Base-by-base conservation (phyloP, 345 rosid genomes). In the Moricandia arvensis region DNA sequence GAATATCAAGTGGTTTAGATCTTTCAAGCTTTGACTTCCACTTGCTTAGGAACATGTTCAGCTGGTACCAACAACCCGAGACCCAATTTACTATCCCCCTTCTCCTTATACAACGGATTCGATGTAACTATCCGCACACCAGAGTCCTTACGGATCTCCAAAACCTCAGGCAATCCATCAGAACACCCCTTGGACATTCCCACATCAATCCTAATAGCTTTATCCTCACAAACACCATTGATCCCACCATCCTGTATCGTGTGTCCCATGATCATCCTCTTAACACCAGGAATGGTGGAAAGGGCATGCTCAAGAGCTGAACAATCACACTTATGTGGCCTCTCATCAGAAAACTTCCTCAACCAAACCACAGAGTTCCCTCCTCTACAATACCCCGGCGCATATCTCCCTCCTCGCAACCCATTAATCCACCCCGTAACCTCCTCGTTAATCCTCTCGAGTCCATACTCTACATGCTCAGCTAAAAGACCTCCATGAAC, bases 251-350 rank as follows among this genome's bases (percentile, higher is more conserved):
- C 81, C 82, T 94, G 98, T 67, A 94, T 90, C 0, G 98, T 91
- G 37, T 94, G 98, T 16, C 97, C 98, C 98, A 92, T 90, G 27
- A 92, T 87, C 97, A 94, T 90, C 76, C 97, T 84, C 86, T 85
- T 91, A 16, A 68, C 92, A 11, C 97, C 93, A 0, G 97, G 97
- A 60, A 91, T 83, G 0, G 91, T 90, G 1, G 98, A 88, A 51
- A 94, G 90, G 21, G 86, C 91, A 58, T 87, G 92, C 37, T 94
- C 96, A n/a, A 90, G 87, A 7, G 88, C 88, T 3, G 87, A 65
- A 79, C 97, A 94, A 83, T 91, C 98, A 75, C 93, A 89, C 3
- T 85, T 87, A 34, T 77, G 59, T 0, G 76, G 86, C 64, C 60
- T 55, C 71, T 82, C 87, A 43, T 84, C 82, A 0, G 93, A 91